A percentile compares a stretch with the other conserved stretches of the same genome.
phyloP scores from a whole-genome alignment of 2,329 filamentous ascomycete genomes.

The Claviceps arundinis region DNA sequence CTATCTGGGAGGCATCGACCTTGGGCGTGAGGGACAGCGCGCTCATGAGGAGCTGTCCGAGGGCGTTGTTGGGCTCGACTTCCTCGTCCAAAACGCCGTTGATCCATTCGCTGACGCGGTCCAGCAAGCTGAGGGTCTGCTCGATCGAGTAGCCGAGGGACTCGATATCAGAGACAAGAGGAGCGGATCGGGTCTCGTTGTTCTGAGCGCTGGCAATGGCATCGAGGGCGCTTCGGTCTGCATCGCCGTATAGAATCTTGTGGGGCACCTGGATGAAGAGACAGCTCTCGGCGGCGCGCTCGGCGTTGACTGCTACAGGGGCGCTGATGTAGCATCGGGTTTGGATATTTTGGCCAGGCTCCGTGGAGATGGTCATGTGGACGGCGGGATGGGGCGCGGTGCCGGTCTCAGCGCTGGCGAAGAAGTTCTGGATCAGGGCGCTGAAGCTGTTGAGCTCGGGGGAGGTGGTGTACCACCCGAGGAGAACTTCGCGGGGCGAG shows the following conservation, averaged over 20 bases:
- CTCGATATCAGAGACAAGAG: conserved; percentile 79
- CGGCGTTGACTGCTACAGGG: conserved; percentile 85
- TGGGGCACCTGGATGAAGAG: conserved; percentile 96
- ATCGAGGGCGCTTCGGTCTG: conserved; percentile 55
- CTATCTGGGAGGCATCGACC: conserved; percentile 79
- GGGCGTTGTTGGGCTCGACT: conserved; percentile 72
- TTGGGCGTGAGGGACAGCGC: conserved; percentile 87
- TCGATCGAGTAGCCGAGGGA: conserved; percentile 73
- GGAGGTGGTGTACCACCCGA: conserved; percentile 97
- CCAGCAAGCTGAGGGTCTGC: conserved; percentile 78
- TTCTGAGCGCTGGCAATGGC: conserved; percentile 74
- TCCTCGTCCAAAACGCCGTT: conserved; percentile 91
- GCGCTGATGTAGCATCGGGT: conserved; percentile 90
- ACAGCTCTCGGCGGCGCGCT: conserved; percentile 90
- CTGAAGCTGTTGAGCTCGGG: conserved; percentile 97
- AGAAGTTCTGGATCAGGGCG: conserved; percentile 97
- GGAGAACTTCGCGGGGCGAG: conserved; percentile 81
- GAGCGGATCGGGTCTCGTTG: conserved; percentile 57
- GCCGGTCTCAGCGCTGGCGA: conserved; percentile 89
- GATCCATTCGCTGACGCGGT: conserved; percentile 84
- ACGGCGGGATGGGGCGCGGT: conserved; percentile 97
- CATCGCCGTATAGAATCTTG: conserved; percentile 78
- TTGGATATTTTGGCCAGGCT: conserved; percentile 77
- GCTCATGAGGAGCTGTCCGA: conserved; percentile 93
- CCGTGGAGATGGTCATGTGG: conserved; percentile 86